Percentiles rank a stretch among this genome's conserved stretches.
phyloP scores from a whole-genome alignment of 164 flowering plant species.

The Sextonia rubra region DNA sequence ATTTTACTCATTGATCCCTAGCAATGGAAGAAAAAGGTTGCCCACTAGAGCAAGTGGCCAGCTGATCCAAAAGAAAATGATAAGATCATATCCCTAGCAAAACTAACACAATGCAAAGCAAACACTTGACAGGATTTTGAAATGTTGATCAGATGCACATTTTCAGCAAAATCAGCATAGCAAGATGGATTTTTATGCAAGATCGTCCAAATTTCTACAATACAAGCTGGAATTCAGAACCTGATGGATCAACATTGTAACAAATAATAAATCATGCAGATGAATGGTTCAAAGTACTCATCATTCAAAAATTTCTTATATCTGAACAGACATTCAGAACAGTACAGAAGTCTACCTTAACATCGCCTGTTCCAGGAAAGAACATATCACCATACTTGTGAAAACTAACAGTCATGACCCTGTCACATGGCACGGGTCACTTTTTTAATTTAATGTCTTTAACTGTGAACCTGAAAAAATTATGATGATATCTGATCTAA shows the following conservation, averaged over 20 bases:
- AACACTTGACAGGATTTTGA: neutral
- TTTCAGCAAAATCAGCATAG: neutral
- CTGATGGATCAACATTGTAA: neutral
- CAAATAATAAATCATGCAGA: neutral
- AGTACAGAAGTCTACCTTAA: slow-evolving; percentile 53
- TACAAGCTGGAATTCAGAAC: neutral
- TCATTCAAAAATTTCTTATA: neutral
- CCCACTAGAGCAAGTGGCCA: too few relatives aligned
- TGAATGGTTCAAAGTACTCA: neutral
- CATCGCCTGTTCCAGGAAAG: slow-evolving; percentile 99
- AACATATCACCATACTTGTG: slow-evolving; percentile 92
- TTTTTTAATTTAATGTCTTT: neutral
- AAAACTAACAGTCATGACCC: slow-evolving; percentile 99
- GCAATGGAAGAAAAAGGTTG: too few relatives aligned
- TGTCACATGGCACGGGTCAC: slow-evolving; percentile 27
- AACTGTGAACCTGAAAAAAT: neutral
- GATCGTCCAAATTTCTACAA: too few relatives aligned
- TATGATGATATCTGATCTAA: neutral
- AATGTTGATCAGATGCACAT: neutral
- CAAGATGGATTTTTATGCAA: neutral
- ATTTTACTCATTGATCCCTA: too few relatives aligned
- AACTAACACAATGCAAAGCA: too few relatives aligned
- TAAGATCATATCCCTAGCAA: too few relatives aligned
- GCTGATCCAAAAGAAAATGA: too few relatives aligned
- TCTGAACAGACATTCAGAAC: neutral